Evolutionary conservation across 2,329 filamentous ascomycete species (phyloP), one percentile per base, ranked within the genome.

Genomic region (Periconia sp.): DNA sequence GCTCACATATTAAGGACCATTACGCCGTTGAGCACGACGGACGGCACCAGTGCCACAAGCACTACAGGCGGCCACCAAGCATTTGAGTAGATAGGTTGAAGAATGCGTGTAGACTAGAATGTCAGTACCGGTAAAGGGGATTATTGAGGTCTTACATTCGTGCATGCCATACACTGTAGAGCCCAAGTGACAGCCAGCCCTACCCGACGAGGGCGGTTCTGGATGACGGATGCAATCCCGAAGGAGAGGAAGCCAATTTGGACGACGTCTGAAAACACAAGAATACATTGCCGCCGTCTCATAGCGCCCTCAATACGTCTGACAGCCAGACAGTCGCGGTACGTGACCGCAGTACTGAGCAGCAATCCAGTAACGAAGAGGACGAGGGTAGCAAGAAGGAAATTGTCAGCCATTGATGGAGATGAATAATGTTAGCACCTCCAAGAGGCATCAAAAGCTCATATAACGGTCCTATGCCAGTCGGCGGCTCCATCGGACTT

Each of bases 21-120:
- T 10, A 36, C 11, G 33, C 33, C 21, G 15, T 36, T 24, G n/a
- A 36, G 33, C n/a, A 36, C 19, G 5, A 36, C 12, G 12, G 33
- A 36, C 5, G 21, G 33, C 13, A 36, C 21, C 16, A 36, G 33
- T 11, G 33, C 33, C n/a, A 24, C 12, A 16, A 13, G 18, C 2
- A 36, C n/a, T 24, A 25, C 12, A 36, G 21, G 33, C 33, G 33
- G 33, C 33, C 21, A 36, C 33, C 21, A 36, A 36, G 33, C n/a
- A 36, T 36, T 16, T 25, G 33, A 36, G 33, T 24, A 24, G 33
- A 36, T 36, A 25, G 33, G 12, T 36, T 36, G 21, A 9, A 36
- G 19, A 13, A 36, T 6, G 5, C 21, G 21, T 33, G 16, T 33
- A 19, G 30, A 33, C 30, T 33, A 33, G 15, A 11, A 10, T 19